A percentile compares a stretch with the other conserved stretches of the same genome.
Conservation (phyloP, 2,329 filamentous ascomycete genomes). For the Microsporum ferrugineum region DNA sequence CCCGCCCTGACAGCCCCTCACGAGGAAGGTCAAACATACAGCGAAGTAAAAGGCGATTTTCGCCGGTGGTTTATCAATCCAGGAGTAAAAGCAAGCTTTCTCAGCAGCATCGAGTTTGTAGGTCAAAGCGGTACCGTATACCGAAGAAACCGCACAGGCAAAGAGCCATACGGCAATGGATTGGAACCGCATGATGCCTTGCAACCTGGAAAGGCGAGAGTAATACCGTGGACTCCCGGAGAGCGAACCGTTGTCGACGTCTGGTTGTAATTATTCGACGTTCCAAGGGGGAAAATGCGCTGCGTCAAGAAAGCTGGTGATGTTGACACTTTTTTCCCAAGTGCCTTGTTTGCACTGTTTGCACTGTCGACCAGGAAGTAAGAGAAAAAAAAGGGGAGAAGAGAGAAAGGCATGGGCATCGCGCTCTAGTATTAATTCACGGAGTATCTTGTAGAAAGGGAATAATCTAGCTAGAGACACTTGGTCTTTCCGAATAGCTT, state of each 20-base stretch:
- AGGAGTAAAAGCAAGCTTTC: conserved; percentile 87
- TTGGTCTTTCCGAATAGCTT: neutral
- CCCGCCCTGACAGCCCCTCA: neutral
- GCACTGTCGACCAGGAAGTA: neutral
- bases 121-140: conserved; percentile 80
- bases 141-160: conserved; percentile 58
- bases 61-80: conserved; percentile 62
- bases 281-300: neutral
- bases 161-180: conserved; percentile 55
- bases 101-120: conserved; percentile 86
- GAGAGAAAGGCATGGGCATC: neutral
- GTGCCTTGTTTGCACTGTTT: conserved; percentile 4
- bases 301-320: neutral
- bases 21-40: conserved; percentile 44
- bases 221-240: neutral
- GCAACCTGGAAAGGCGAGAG: neutral
- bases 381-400: neutral
- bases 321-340: neutral
- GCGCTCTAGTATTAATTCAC: neutral
- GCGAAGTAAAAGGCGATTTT: conserved; percentile 99
- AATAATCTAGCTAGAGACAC: neutral
- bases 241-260: neutral
- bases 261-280: neutral
- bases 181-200: conserved; percentile 51
- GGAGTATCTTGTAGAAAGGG: neutral